Conservation (phyloP, 805 yeast genomes). For the Candida krabiensis region DNA sequence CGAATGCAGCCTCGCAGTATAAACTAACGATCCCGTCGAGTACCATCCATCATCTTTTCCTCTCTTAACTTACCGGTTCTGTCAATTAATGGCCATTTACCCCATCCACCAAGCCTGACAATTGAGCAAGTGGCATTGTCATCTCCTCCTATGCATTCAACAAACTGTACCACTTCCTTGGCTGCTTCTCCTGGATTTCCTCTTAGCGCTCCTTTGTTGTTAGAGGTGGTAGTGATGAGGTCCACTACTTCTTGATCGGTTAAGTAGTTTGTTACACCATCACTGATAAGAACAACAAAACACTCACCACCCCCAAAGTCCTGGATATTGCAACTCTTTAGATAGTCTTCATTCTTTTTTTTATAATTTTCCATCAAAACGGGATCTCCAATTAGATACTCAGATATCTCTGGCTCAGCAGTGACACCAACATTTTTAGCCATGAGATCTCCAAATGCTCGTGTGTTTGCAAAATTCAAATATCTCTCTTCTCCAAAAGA, state of each 20-base stretch:
- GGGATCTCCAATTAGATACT: slow-evolving; percentile 66
- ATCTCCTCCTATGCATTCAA: slow-evolving; percentile 85
- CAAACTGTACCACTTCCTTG: slow-evolving; percentile 77
- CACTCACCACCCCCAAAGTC: slow-evolving; percentile 81
- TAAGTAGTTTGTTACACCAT: slow-evolving; percentile 80
- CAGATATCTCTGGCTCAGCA: slow-evolving; percentile 87
- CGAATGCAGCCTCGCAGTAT: not conserved
- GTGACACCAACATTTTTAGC: slow-evolving; percentile 84
- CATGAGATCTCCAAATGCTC: slow-evolving; percentile 86
- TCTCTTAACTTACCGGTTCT: slow-evolving; percentile 82
- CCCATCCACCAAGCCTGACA: slow-evolving; percentile 86
- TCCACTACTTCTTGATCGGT: slow-evolving; percentile 93
- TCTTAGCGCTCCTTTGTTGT: slow-evolving; percentile 58
- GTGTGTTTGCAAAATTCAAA: slow-evolving; percentile 79
- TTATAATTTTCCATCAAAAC: slow-evolving; percentile 35
- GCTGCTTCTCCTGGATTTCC: slow-evolving; percentile 89
- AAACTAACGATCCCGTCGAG: slow-evolving; percentile 14
- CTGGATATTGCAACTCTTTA: slow-evolving; percentile 25
- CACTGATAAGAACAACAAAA: slow-evolving; percentile 78
- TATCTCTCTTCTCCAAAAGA: slow-evolving; percentile 92
- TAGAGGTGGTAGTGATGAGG: slow-evolving; percentile 67
- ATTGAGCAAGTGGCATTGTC: slow-evolving; percentile 96
- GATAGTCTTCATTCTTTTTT: slow-evolving; percentile 18
- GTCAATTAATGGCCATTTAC: slow-evolving; percentile 83
- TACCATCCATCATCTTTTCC: slow-evolving; percentile 44